phyloP scores from a whole-genome alignment of 2,329 filamentous ascomycete species.

The Colletotrichum siamense region DNA sequence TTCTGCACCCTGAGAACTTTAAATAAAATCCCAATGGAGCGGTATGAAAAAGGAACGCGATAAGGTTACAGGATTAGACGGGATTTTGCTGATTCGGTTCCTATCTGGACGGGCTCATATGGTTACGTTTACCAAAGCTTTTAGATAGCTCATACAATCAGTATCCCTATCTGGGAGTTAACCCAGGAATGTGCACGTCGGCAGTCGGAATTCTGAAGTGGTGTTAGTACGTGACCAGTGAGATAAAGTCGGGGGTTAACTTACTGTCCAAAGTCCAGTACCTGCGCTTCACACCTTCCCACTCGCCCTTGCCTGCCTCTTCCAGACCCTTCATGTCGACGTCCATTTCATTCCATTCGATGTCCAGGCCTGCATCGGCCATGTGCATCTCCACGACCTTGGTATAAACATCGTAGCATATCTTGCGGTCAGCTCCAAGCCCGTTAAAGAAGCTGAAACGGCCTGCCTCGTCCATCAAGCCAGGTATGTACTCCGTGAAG shows the following conservation, averaged over 20 bases:
- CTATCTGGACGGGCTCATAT: not conserved
- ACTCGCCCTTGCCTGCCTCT: conserved; percentile 73
- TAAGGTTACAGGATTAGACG: conserved; percentile 17
- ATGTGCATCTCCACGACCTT: conserved; percentile 92
- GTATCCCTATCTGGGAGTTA: conserved; percentile 37
- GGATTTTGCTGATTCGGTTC: conserved; percentile 18
- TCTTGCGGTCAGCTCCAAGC: conserved; percentile 86
- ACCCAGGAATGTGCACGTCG: conserved; percentile 76
- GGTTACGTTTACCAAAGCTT: not conserved
- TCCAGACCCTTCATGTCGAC: conserved; percentile 73
- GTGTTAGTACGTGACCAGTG: not conserved
- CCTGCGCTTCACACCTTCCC: conserved; percentile 85
- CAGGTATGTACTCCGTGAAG: conserved; percentile 86
- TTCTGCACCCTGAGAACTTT: conserved; percentile 70
- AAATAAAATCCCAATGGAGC: conserved; percentile 30
- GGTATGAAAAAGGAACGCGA: conserved; percentile 22
- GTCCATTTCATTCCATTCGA: conserved; percentile 81
- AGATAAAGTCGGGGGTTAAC: conserved; percentile 28
- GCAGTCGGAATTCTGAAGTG: conserved; percentile 69
- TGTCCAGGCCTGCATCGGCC: conserved; percentile 86
- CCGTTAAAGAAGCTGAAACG: conserved; percentile 91
- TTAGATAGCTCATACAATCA: conserved; percentile 11
- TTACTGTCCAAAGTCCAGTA: conserved; percentile 87
- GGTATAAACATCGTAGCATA: conserved; percentile 96
- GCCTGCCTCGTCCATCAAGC: conserved; percentile 73